Percentiles rank a stretch among this genome's conserved stretches.
phyloP scores from a whole-genome alignment of 1,139 yeast genomes.

The Maudiozyma humilis region DNA sequence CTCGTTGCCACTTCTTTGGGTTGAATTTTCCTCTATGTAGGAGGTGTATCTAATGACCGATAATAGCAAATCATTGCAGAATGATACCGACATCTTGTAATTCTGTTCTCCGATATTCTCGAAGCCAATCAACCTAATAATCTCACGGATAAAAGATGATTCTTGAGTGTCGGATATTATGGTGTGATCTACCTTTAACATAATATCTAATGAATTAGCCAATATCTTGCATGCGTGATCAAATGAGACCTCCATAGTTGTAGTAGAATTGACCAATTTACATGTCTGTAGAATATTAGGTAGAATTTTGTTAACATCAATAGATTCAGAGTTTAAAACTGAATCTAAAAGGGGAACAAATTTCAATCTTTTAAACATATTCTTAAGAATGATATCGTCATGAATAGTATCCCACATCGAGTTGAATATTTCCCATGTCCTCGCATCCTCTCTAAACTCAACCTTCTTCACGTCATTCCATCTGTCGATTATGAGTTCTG shows the following conservation, averaged over 20 bases:
- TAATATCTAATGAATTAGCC: constrained; percentile 15
- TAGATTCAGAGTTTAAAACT: constrained; percentile 10
- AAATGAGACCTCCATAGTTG: constrained; percentile 21
- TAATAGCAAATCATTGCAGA: constrained; percentile 18
- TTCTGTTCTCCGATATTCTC: constrained; percentile 12
- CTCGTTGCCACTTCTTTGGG: constrained; percentile 1
- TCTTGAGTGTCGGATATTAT: constrained; percentile 1
- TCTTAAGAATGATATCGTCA: constrained; percentile 23
- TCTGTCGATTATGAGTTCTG: constrained; percentile 62
- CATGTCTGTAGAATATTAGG: constrained; percentile 19
- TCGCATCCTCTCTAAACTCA: constrained; percentile 37
- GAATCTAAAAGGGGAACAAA: constrained; percentile 28
- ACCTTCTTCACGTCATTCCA: constrained; percentile 41
- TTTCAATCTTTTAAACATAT: constrained; percentile 35
- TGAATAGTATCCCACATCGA: constrained; percentile 35
- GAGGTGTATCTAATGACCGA: constrained; percentile 20
- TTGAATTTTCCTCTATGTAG: constrained; percentile 1
- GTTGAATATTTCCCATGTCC: constrained; percentile 43
- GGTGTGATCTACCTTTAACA: constrained; percentile 6
- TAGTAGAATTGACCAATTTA: constrained; percentile 22
- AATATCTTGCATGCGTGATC: constrained; percentile 21
- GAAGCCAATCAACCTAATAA: constrained; percentile 18
- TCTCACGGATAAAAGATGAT: constrained; percentile 15
- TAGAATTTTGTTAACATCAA: constrained; percentile 11
- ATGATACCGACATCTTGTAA: constrained; percentile 16